Evolutionary conservation across 371 early-diverging fungal species (phyloP).

Genomic region (Lichtheimia ornata): DNA sequence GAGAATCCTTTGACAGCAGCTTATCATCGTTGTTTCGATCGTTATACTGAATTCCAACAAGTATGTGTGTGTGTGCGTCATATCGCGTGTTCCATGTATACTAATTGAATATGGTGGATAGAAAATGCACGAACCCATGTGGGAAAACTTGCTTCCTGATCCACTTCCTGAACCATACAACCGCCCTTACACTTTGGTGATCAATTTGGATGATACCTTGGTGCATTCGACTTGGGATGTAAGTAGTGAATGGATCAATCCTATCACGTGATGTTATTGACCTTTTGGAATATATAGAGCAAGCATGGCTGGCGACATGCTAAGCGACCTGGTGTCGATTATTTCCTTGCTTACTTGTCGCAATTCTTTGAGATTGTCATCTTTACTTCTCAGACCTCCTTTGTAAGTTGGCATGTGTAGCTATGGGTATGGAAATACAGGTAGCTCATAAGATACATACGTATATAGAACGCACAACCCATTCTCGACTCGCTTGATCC

Average conservation of each 20-base stretch:
- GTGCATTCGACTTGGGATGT: constrained; percentile 93
- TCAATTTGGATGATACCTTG: constrained; percentile 93
- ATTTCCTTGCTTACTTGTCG: constrained; percentile 88
- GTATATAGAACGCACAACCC: constrained; percentile 70
- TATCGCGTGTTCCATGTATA: background rate
- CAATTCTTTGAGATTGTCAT: constrained; percentile 95
- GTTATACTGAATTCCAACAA: constrained; percentile 42
- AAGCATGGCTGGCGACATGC: constrained; percentile 94
- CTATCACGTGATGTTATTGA: constrained; percentile 7
- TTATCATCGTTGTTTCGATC: constrained; percentile 43
- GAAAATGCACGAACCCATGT: constrained; percentile 64
- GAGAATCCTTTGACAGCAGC: constrained; percentile 40
- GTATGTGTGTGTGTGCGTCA: constrained; percentile 15
- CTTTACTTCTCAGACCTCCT: constrained; percentile 81
- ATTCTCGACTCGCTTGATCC: constrained; percentile 91
- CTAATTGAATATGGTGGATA: background rate
- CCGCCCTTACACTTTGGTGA: constrained; percentile 87
- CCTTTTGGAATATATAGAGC: constrained; percentile 41
- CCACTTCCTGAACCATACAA: constrained; percentile 81
- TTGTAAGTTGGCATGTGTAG: constrained; percentile 35
- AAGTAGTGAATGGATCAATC: constrained; percentile 27
- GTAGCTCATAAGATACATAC: background rate
- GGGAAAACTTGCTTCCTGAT: constrained; percentile 88
- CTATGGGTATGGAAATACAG: background rate
- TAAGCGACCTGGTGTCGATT: constrained; percentile 93